Base-by-base conservation (phyloP, 495 filamentous ascomycete species). In the Rostrohypoxylon terebratum region DNA sequence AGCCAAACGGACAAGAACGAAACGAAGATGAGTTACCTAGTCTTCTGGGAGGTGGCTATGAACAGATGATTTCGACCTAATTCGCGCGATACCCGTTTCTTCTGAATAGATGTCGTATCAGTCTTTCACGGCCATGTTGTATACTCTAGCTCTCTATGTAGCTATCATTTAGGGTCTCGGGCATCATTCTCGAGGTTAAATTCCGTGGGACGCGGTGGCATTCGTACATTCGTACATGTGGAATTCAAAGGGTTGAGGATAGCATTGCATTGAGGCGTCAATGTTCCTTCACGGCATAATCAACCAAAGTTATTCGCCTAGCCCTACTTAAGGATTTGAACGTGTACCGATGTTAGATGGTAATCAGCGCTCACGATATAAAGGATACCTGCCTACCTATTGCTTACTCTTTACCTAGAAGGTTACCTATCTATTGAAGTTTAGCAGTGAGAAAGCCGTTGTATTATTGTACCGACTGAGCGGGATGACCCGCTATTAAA, bases 1-100 rank as follows among this genome's bases (percentile, higher is more conserved):
- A 34, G 66, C 69, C 10, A 81, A 80, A 68, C 72, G 79, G 62
- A 71, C 77, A 38, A 80, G 71, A 62, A 79, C 73, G 18, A 76
- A 69, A 68, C 66, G 75, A 54, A 69, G 69, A 66, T 79, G 71
- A 78, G 42, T n/a, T n/a, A n/a, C n/a, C n/a, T n/a, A n/a, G n/a
- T 48, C 16, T 23, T n/a, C 25, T 14, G 2, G 34, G 50, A 47
- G 38, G 36, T 58, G 65, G 57, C 66, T n/a, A 57, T 67, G 48
- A 73, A 60, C 64, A 75, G 63, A 69, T 44, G n/a, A 36, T 71
- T 61, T 23, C 34, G 42, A 57, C 34, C 44, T 42, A 63, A 63
- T 66, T 44, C 38, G 57, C 65, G 44, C 66, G 71, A 77, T 77
- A 78, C 72, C 72, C 71, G 47, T 69, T 58, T n/a, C 36, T 63